Conservation (phyloP, 2,329 filamentous ascomycete species). For the Venturia carpophila region DNA sequence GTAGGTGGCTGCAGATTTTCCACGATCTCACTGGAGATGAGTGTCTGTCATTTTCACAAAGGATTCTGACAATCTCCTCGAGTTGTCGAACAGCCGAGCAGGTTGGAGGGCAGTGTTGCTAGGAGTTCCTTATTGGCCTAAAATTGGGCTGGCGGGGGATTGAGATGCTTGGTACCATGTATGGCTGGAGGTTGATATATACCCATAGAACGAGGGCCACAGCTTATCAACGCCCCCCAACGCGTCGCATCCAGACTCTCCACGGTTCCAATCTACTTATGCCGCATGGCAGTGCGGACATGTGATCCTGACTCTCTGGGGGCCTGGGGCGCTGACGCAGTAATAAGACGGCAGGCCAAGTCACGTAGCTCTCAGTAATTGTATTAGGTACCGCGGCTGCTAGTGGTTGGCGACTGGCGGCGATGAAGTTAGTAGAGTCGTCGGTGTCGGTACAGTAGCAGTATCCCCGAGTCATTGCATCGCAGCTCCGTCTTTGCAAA, state of each 20-base stretch:
- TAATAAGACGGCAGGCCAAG: neutral
- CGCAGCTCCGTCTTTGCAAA: constrained; percentile 5
- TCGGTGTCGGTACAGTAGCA: too few relatives aligned
- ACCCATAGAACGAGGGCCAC: neutral
- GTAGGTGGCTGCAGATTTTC: neutral
- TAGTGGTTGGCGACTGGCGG: neutral
- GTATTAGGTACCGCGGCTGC: neutral
- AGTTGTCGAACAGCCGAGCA: neutral
- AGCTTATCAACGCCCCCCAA: neutral
- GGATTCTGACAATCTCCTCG: neutral
- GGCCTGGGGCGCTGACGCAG: neutral
- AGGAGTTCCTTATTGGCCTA: neutral
- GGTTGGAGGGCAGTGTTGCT: neutral
- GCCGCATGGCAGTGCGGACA: constrained; percentile 3
- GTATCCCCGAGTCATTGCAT: constrained; percentile 1
- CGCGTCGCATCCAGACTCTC: neutral
- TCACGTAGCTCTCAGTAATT: neutral
- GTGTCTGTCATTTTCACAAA: neutral
- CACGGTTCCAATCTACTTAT: neutral
- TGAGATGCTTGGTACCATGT: too few relatives aligned
- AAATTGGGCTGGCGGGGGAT: neutral
- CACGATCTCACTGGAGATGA: neutral
- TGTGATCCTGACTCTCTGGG: neutral
- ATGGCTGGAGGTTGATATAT: neutral
- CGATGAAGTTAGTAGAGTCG: too few relatives aligned